Evolutionary conservation across 2,329 filamentous ascomycete species (phyloP), one percentile per base, ranked within the genome.

Genomic region (Fusarium equiseti): DNA sequence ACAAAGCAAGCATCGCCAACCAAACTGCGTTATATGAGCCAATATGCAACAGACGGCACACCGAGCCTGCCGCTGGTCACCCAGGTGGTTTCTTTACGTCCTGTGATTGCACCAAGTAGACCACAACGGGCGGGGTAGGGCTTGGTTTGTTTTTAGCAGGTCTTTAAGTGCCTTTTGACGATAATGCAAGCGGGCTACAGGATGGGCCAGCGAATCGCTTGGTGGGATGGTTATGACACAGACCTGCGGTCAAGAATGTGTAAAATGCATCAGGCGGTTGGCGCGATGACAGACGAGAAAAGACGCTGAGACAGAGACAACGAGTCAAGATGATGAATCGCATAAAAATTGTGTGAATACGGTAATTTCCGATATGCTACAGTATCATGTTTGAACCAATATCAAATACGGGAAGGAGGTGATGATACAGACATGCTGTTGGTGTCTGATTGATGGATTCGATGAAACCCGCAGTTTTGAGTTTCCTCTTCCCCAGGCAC

Each of bases 21-120:
- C 69, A 76, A 59, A 53, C 29, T 40, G 55, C 59, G 38, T 64
- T 55, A 49, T 65, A 66, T 68, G 63, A 68, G 65, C 72, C 57
- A 32, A 53, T 60, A 74, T 76, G 74, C 74, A 71, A 66, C 72
- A 59, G 57, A 59, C 63, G 63, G 74, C 74, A 76, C 74, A 76
- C 74, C 74, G 74, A 75, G 65, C 62, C 61, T 73, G 71, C 61
- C 58, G 59, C 63, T 53, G 42, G 50, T 72, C 66, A 59, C 69
- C 57, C 69, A 56, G 59, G 49, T 53, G 68, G 55, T 59, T 45
- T 43, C 43, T 55, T 45, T 60, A 56, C 29, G 55, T 40, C 54
- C 59, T 57, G 60, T 76, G 73, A 76, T 76, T 75, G 74, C 71
- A 51, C 51, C 42, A 46, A 46, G 38, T 22, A 65, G 50, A 59